Evolutionary conservation across 805 yeast species (phyloP).

Genomic region (Candida verbasci): DNA sequence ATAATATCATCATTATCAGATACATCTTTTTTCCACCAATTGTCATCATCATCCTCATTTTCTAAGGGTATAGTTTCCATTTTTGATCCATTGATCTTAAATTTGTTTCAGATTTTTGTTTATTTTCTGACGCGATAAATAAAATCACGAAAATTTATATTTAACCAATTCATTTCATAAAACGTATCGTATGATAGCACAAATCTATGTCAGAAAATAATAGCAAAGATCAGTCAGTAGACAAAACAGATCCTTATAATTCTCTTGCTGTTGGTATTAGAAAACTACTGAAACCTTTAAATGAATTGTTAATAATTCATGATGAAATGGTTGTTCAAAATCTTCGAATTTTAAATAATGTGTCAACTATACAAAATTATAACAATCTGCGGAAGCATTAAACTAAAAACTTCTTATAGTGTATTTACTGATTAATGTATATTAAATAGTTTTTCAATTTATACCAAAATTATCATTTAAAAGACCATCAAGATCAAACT

Average conservation of each 20-base stretch:
- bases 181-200: too few species aligned
- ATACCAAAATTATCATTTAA: constrained; percentile 47
- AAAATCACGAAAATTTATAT: too few species aligned
- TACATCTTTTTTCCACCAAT: not conserved
- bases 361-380: constrained; percentile 8
- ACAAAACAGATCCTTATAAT: constrained; percentile 25
- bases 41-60: not conserved
- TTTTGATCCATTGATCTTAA: not conserved
- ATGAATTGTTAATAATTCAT: constrained; percentile 21
- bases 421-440: too few species aligned
- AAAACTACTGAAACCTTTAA: constrained; percentile 22
- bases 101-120: too few species aligned
- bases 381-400: not conserved
- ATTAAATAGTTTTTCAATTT: constrained; percentile 8
- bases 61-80: not conserved
- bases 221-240: too few species aligned
- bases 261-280: constrained; percentile 18
- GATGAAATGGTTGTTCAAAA: constrained; percentile 27
- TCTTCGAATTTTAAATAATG: constrained; percentile 20
- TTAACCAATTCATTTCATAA: too few species aligned
- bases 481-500: constrained; percentile 85
- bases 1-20: too few species aligned
- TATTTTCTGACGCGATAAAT: too few species aligned
- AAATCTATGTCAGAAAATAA: too few species aligned
- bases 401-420: too few species aligned